Evolutionary conservation across 2,329 filamentous ascomycete genomes (phyloP).

Genomic region (Bipolaris victoriae): DNA sequence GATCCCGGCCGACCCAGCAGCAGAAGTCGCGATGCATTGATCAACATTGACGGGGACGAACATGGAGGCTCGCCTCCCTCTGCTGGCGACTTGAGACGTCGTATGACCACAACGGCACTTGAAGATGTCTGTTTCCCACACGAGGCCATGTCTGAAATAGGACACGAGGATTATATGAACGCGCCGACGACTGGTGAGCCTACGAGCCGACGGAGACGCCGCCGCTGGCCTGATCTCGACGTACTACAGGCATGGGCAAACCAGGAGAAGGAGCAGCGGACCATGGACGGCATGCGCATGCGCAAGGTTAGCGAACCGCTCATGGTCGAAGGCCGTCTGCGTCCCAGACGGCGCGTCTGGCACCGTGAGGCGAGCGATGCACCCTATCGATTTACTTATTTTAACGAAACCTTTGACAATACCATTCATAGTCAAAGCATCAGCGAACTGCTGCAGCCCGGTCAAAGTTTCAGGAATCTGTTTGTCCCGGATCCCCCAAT

Average conservation of each 20-base stretch:
- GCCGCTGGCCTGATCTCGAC: slow-evolving; percentile 84
- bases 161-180: slow-evolving; percentile 71
- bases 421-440: slow-evolving; percentile 97
- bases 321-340: slow-evolving; percentile 85
- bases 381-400: slow-evolving; percentile 96
- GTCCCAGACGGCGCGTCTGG: slow-evolving; percentile 80
- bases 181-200: slow-evolving; percentile 54
- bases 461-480: slow-evolving; percentile 81
- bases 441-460: slow-evolving; percentile 87
- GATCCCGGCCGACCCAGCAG: slow-evolving; percentile 27
- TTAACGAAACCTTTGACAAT: slow-evolving; percentile 95
- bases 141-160: slow-evolving; percentile 78
- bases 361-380: slow-evolving; percentile 86
- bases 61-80: slow-evolving; percentile 46
- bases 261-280: slow-evolving; percentile 87
- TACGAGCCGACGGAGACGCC: slow-evolving; percentile 54
- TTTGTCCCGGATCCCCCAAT: slow-evolving; percentile 82
- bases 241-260: slow-evolving; percentile 88
- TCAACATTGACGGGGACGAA: slow-evolving; percentile 63
- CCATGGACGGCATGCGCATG: slow-evolving; percentile 75
- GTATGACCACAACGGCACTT: slow-evolving; percentile 65
- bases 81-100: slow-evolving; percentile 38
- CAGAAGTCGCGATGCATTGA: slow-evolving; percentile 54
- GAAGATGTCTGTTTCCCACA: slow-evolving; percentile 93
- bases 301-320: slow-evolving; percentile 95